These are phyloP conservation scores for Isoetes taiwanensis DNA, from an alignment of 75 land plant genomes.

Conservation along the genomic window DNA sequence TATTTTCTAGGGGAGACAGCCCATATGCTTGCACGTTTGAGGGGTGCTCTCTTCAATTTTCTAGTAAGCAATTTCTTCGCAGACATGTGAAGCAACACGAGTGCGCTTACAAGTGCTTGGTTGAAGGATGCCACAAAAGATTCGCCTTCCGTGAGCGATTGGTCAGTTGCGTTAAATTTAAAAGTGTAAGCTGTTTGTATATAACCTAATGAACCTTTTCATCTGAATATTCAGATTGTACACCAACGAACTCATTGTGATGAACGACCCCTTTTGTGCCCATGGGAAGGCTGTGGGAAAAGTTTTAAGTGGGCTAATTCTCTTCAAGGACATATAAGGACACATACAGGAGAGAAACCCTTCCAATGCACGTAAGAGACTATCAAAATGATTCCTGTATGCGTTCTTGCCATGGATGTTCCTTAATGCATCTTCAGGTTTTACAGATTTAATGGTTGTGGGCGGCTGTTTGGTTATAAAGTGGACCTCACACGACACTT, in stretches of 20 bases:
- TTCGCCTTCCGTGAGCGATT: constrained; percentile 24
- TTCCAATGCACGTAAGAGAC: constrained; percentile 28
- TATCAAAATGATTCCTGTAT: background rate
- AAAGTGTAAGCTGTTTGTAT: background rate
- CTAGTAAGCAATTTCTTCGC: constrained; percentile 23
- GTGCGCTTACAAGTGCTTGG: constrained; percentile 19
- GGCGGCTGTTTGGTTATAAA: constrained; percentile 24
- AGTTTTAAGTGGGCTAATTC: constrained; percentile 29
- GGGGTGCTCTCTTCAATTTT: constrained; percentile 10
- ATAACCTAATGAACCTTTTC: background rate
- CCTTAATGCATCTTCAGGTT: background rate
- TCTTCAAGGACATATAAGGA: constrained; percentile 24
- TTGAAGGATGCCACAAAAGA: constrained; percentile 28
- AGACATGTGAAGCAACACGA: constrained; percentile 27
- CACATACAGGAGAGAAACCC: constrained; percentile 32
- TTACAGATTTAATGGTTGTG: constrained; percentile 27
- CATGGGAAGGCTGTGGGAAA: constrained; percentile 31
- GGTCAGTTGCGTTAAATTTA: constrained; percentile 9
- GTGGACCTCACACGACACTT: constrained; percentile 24
- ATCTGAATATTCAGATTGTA: constrained; percentile 12
- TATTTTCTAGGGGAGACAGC: constrained; percentile 17
- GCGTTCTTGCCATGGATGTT: background rate
- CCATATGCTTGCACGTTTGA: constrained; percentile 28
- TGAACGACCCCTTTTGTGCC: constrained; percentile 20
- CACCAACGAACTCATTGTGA: constrained; percentile 24